Base-by-base conservation (phyloP, 108 stramenopile species). In the Chaetoceros muelleri region DNA sequence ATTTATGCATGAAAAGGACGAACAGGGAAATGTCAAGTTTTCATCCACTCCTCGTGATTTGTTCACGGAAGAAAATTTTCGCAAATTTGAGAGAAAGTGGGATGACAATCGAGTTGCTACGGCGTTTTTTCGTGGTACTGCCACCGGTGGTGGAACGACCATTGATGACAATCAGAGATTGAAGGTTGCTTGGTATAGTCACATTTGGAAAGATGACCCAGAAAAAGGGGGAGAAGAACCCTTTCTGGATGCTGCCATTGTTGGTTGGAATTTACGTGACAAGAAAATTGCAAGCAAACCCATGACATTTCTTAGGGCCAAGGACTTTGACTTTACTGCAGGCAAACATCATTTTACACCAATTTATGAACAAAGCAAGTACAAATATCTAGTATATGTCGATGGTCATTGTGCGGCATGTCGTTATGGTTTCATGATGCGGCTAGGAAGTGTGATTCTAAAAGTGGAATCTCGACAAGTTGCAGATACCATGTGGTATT, bases 361-460 rank as follows among this genome's bases (percentile, higher is more conserved):
- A 26, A 99, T 99, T 69, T 99, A 98, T 77, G 84, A 98, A 67
- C 99, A 99, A 66, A 84, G 80, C 34, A 90, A 74, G 66, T 99
- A 93, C 71, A 98, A 98, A 67, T 98, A 97, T 78, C 61, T 98
- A 64, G 75, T 99, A 20, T 99, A 99, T 71, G 89, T 95, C 0
- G 98, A 99, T 68, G 98, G 98, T 16, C 98, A 99, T 69, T 99
- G 98, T 70, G 98, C 98, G 31, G 98, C 98, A 46, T 98, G 95
- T 76, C 95, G 98, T 67, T 99, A 99, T 69, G 95, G 87, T 2
- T 99, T 98, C 74, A 96, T 99, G 94, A 99, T 99, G 97, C 90
- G 96, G 2, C 74, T 99, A 46, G 98, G 98, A 5, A 80, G 80
- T 48, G 98, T 99, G 28, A 99, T 99, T 64, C 71, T 99, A 46